Evolutionary conservation across 306 rosid genomes (phyloP), one percentile per base, ranked within the genome.

Genomic region (Cyclanthera cordifolia): DNA sequence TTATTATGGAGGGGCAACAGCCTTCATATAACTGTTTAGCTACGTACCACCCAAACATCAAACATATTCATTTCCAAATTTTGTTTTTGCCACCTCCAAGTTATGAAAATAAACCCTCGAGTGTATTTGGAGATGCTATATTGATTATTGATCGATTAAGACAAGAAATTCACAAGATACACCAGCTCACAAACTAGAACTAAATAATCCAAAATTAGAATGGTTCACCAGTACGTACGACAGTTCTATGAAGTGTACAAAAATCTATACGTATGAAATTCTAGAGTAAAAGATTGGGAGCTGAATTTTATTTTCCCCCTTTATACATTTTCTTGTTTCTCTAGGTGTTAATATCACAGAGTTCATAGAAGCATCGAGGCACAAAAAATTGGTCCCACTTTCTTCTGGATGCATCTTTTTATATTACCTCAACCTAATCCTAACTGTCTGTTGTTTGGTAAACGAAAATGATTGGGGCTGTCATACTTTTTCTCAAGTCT

Each of bases 401-500:
- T 71, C 83, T 24, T 73, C 69, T 69, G 74, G 60, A 46, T 81
- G 89, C 79, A 80, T 90, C 52, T 88, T 90, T 81, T 77, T 81
- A 77, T 89, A 91, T 52, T 90, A 86, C 23, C 95, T 91, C 24
- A 86, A 90, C 5, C 95, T 95, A 17, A 70, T 91, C 54, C 81
- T 88, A 47, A 88, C 86, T 21, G 84, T 85, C 57, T 86, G 89
- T 30, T 64, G 77, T 54, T 70, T 86, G 70, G 90, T 87, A 48
- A 80, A 79, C 24, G 88, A 87, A 57, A 87, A 84, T 50, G 87
- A 90, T 58, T 24, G 81, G 25, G 87, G 19, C 80, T 90, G 83
- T 90, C 88, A 0, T 88, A 92, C 78, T 90, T 88, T 84, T 90
- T 4, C 84, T 83, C 48, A 95, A 88, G 74, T 82, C 89, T 5